Evolutionary conservation across 805 yeast species (phyloP), one percentile per base, ranked within the genome.

Genomic region (Wickerhamiella musiphila): DNA sequence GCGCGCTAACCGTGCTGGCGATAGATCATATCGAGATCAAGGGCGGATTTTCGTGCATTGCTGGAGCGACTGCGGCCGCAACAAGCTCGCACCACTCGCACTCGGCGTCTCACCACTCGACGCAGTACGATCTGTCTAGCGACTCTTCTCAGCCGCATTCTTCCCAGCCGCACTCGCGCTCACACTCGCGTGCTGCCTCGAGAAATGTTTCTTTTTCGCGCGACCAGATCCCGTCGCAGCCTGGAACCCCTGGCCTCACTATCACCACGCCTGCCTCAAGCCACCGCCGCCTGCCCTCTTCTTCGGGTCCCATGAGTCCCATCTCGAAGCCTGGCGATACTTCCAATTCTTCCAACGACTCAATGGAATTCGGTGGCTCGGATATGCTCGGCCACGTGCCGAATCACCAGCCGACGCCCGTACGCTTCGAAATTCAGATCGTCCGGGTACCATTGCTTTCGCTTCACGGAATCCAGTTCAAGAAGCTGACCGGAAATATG

Each of bases 381-480:
- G 58, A 54, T 31, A 54, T 52, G 57, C 50, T 54, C 16, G 56
- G 56, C n/a, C 46, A 35, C 27, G 32, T 42, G 17, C 33, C 36
- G 18, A 33, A 35, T 32, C 19, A 35, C 11, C 26, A 39, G 24
- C 45, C 67, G 40, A 65, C 73, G 15, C 93, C 93, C 13, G 63
- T 86, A 47, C 73, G 77, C 47, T 84, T 84, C 54, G 95, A 86
- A 51, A 78, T 86, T 40, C 83, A 78, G 51, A 73, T 84, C 40
- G 95, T 84, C 25, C 83, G 83, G 51, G 92, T 84, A 29, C 93
- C 94, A 28, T 65, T 84, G 42, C 78, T 84, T 34, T 82, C 92
- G 4, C 61, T 86, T 37, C 83, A 78, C 42, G 96, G 96, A 54
- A 84, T 84, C 29, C 95, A 86, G 53, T 83, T 84, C 61, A 86